Evolutionary conservation across 1,284 basidiomycete genomes (phyloP).

Genomic region (Xerocomus minutiporus): DNA sequence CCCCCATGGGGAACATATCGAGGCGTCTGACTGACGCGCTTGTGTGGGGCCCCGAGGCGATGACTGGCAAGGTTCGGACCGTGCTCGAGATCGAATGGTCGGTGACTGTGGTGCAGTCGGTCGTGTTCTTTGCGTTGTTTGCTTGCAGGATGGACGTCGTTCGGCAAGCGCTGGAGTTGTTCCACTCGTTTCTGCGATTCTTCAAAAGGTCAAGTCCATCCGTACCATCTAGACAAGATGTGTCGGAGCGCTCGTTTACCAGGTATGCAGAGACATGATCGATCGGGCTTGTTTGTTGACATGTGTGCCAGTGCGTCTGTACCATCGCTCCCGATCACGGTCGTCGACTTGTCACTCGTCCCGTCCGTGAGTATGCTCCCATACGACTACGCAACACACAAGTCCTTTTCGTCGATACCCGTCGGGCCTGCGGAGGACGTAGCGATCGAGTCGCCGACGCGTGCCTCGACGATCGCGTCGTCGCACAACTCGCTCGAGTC

Average conservation of each 20-base stretch:
- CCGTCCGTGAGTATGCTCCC: slow-evolving; percentile 11
- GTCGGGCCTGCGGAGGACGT: slow-evolving; percentile 3
- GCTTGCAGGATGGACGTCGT: slow-evolving; percentile 24
- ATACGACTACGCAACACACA: slow-evolving; percentile 5
- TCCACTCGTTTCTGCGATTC: slow-evolving; percentile 1
- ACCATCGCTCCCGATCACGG: slow-evolving; percentile 20
- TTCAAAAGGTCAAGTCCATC: not conserved
- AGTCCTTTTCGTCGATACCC: slow-evolving; percentile 5
- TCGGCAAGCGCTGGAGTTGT: slow-evolving; percentile 5
- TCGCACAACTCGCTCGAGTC: slow-evolving; percentile 30
- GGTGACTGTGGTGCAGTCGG: slow-evolving; percentile 34
- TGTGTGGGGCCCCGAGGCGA: slow-evolving; percentile 9
- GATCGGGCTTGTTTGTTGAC: slow-evolving; percentile 3
- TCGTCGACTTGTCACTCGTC: slow-evolving; percentile 24
- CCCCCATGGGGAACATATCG: slow-evolving; percentile 13
- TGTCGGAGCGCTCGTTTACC: slow-evolving; percentile 1
- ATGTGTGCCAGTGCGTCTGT: slow-evolving; percentile 14
- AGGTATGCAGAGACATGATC: slow-evolving; percentile 9
- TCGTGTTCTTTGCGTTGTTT: slow-evolving; percentile 40
- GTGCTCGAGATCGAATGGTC: slow-evolving; percentile 40
- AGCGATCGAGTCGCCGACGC: slow-evolving; percentile 36
- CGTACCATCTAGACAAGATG: not conserved
- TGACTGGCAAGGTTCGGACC: slow-evolving; percentile 21
- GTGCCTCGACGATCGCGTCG: slow-evolving; percentile 26
- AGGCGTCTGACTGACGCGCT: slow-evolving; percentile 17